Base-by-base conservation (phyloP, 495 filamentous ascomycete species). In the Viridothelium virens region DNA sequence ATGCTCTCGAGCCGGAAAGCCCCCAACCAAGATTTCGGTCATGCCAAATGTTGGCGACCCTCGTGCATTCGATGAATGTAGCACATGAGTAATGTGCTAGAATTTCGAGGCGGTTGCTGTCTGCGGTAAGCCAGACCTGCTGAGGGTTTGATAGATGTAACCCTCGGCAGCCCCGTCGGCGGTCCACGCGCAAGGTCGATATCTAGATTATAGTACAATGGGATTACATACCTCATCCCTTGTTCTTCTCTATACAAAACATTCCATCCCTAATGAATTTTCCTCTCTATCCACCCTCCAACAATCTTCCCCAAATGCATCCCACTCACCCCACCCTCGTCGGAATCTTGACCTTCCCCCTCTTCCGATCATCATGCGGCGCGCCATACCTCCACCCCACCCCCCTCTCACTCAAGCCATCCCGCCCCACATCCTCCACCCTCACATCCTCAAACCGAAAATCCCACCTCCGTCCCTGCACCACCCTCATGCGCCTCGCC, bases 381-480 rank as follows among this genome's bases (percentile, higher is more conserved):
- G 89, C 78, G 65, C 88, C 88, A 75, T 91, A 91, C 66, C 88
- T 79, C 63, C 80, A 83, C 16, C 88, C 88, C 12, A 79, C 74
- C 1, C 77, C 78, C 65, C 67, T 67, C 37, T 50, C 56, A 25
- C 69, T 68, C 63, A 78, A 67, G 9, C 75, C 78, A 73, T 88
- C 80, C 61, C 72, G 69, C 1, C 88, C 88, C 1, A 80, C 83
- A n/a, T 79, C 81, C 74, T 87, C 79, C 53, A 80, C 79, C 65
- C 77, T 85, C 61, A 84, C 76, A 66, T 93, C 84, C 76, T 85
- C 81, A 72, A 98, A 86, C 64, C 87, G 85, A 80, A 93, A 97
- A 74, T 91, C 88, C 78, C 88, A 95, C 64, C 90, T 83, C 33
- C 86, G 82, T 0, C 74, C 76, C 63, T 83, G 79, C 16, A 83